These are phyloP conservation scores for Suillus bovinus DNA, from an alignment of 768 basidiomycete species.

Conservation along the genomic window DNA sequence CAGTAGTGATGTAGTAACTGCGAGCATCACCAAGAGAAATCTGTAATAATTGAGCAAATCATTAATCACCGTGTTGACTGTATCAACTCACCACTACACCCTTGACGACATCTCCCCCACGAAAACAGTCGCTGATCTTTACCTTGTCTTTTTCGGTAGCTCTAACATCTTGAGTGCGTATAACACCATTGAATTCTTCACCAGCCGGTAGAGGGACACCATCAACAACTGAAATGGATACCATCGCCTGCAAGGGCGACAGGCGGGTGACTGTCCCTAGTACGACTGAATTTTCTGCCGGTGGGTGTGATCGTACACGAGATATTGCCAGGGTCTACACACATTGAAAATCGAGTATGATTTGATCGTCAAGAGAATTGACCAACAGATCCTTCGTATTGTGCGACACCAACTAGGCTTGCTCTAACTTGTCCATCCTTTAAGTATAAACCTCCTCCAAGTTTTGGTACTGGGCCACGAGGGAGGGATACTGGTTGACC, in stretches of 20 bases:
- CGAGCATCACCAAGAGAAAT: conserved; percentile 91
- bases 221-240: conserved; percentile 87
- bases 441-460: conserved; percentile 68
- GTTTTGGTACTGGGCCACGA: conserved; percentile 51
- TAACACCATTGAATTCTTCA: conserved; percentile 89
- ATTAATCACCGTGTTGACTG: neutral
- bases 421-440: conserved; percentile 66
- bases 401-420: conserved; percentile 66
- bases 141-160: conserved; percentile 90
- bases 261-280: conserved; percentile 83
- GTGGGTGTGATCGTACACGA: conserved; percentile 71
- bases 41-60: conserved; percentile 38
- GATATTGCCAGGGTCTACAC: conserved; percentile 61
- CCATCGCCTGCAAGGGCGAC: conserved; percentile 78
- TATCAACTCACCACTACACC: conserved; percentile 71
- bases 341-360: conserved; percentile 1
- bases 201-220: conserved; percentile 78
- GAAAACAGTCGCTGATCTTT: conserved; percentile 88
- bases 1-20: conserved; percentile 91
- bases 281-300: conserved; percentile 71
- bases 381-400: conserved; percentile 68
- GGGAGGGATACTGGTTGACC: conserved; percentile 74
- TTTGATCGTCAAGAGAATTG: conserved; percentile 23
- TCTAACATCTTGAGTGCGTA: conserved; percentile 85
- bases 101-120: conserved; percentile 88